These are phyloP conservation scores for Nannizzia gypsea DNA, from an alignment of 2,329 filamentous ascomycete species.

Conservation along the genomic window DNA sequence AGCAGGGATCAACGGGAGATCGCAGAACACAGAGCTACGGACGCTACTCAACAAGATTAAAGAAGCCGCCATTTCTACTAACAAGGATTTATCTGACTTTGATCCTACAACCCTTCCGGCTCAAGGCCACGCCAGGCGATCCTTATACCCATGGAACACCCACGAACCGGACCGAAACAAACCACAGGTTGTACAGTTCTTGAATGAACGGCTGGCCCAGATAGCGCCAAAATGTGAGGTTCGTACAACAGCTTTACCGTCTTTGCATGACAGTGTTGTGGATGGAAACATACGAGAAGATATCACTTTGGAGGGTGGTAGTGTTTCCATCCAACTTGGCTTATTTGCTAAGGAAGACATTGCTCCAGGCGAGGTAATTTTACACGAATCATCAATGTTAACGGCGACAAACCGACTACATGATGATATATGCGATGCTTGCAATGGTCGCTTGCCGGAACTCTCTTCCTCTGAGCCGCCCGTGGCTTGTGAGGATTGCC, in stretches of 20 bases:
- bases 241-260: constrained; percentile 60
- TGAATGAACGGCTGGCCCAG: constrained; percentile 57
- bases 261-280: constrained; percentile 42
- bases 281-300: constrained; percentile 12
- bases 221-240: constrained; percentile 77
- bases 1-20: constrained; percentile 6
- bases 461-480: constrained; percentile 32
- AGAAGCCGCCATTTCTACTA: constrained; percentile 8
- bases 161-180: constrained; percentile 49
- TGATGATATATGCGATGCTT: constrained; percentile 80
- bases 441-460: constrained; percentile 59
- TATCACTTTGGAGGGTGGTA: constrained; percentile 16
- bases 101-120: constrained; percentile 24
- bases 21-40: constrained; percentile 13
- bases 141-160: constrained; percentile 53
- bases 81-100: constrained; percentile 18
- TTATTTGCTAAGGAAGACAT: constrained; percentile 82
- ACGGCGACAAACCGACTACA: constrained; percentile 83
- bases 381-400: constrained; percentile 72
- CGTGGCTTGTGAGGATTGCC: constrained; percentile 43
- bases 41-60: constrained; percentile 23
- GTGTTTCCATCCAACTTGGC: constrained; percentile 61
- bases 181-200: constrained; percentile 45
- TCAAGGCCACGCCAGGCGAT: constrained; percentile 37
- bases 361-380: constrained; percentile 58